A percentile compares a stretch with the other conserved stretches of the same genome.
phyloP scores from a whole-genome alignment of 352 stramenopile genomes.

The Phytophthora idaei region DNA sequence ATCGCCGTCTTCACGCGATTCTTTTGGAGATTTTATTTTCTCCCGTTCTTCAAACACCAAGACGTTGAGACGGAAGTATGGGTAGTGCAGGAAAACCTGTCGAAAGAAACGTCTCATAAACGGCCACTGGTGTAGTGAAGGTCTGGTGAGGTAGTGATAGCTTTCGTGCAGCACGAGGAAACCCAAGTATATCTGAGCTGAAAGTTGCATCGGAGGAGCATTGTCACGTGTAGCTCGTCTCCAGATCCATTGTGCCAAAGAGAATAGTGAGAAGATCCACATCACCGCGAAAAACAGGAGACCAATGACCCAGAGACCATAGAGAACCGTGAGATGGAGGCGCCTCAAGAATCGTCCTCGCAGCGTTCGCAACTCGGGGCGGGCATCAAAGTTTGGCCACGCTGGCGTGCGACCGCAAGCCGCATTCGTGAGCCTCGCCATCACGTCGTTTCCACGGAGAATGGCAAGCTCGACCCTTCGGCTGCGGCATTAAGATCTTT shows the following conservation, averaged over 20 bases:
- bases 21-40: constrained; percentile 8
- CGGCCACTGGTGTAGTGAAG: constrained; percentile 45
- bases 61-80: constrained; percentile 51
- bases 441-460: constrained; percentile 1
- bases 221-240: background rate
- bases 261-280: constrained; percentile 25
- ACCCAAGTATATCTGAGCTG: constrained; percentile 34
- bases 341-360: constrained; percentile 40
- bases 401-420: constrained; percentile 22
- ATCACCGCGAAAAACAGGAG: constrained; percentile 35
- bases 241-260: constrained; percentile 21
- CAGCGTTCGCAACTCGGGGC: constrained; percentile 34
- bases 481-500: background rate
- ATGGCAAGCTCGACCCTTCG: constrained; percentile 10
- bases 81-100: constrained; percentile 48
- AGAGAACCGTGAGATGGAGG: constrained; percentile 29
- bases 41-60: constrained; percentile 50
- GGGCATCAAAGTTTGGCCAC: constrained; percentile 30
- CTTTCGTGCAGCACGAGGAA: constrained; percentile 50
- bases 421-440: constrained; percentile 16
- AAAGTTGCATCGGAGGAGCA: constrained; percentile 13
- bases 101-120: constrained; percentile 44
- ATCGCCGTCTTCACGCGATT: constrained; percentile 10
- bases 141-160: constrained; percentile 39
- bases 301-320: constrained; percentile 40